Conservation (phyloP, 1,284 basidiomycete species). For the Marasmius oreades region DNA sequence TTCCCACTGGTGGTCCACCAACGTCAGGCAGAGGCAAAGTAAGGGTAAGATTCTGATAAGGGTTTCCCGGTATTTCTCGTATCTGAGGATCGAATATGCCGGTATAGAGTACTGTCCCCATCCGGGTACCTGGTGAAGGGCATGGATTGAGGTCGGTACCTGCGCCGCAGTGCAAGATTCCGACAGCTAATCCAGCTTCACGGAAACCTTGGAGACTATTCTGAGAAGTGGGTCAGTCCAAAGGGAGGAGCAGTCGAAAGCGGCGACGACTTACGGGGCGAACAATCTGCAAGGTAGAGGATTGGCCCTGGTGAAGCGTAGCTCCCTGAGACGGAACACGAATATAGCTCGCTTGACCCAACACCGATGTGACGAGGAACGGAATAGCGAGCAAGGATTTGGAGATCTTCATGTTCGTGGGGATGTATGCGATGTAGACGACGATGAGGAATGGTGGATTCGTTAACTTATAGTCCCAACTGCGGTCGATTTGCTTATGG, state of each 20-base stretch:
- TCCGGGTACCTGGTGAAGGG: slow-evolving; percentile 21
- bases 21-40: slow-evolving; percentile 18
- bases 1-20: background rate
- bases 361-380: slow-evolving; percentile 15
- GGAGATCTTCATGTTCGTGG: background rate
- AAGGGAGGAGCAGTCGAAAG: background rate
- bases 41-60: slow-evolving; percentile 34
- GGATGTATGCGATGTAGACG: background rate
- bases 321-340: slow-evolving; percentile 17
- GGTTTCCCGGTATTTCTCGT: slow-evolving; percentile 23
- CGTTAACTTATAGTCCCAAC: background rate
- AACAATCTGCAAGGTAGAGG: slow-evolving; percentile 23
- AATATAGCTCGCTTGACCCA: slow-evolving; percentile 22
- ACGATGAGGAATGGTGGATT: background rate
- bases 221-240: slow-evolving; percentile 13
- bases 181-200: slow-evolving; percentile 28
- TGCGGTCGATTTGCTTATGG: too few species aligned
- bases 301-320: slow-evolving; percentile 15
- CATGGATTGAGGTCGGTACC: slow-evolving; percentile 17
- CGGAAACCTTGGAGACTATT: slow-evolving; percentile 26
- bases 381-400: background rate
- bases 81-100: slow-evolving; percentile 27
- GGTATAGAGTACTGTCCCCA: slow-evolving; percentile 28
- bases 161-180: slow-evolving; percentile 22
- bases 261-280: slow-evolving; percentile 21